phyloP scores from a whole-genome alignment of 129 eudicot species.

The Solidago caesia region DNA sequence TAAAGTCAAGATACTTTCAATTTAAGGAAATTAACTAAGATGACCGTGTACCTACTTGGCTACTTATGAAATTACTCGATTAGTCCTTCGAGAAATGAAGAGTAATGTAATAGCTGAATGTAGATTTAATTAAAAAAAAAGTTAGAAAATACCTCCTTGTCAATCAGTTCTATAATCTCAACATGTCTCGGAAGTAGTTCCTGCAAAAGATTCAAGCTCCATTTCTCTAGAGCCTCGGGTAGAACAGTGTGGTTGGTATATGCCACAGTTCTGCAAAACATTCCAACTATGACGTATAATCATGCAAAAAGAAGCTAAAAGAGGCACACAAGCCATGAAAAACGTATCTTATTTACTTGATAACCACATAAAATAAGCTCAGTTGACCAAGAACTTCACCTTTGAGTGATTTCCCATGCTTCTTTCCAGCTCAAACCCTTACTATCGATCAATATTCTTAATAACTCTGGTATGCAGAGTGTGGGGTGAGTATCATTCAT shows the following conservation, averaged over 20 bases:
- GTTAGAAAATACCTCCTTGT: conserved; percentile 48
- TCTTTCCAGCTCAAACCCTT: conserved; percentile 83
- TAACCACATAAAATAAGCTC: not conserved
- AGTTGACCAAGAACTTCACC: conserved; percentile 29
- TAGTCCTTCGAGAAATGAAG: not conserved
- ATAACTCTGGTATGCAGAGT: conserved; percentile 78
- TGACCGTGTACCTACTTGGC: no score
- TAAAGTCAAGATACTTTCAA: not conserved
- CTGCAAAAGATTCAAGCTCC: conserved; percentile 70
- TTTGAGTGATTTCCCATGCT: conserved; percentile 84
- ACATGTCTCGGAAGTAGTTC: conserved; percentile 88
- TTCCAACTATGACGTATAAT: conserved; percentile 8
- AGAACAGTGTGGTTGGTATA: conserved; percentile 92
- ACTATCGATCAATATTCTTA: conserved; percentile 66
- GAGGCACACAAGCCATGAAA: not conserved
- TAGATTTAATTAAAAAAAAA: not conserved
- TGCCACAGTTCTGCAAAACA: conserved; percentile 67
- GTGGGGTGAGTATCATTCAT: conserved; percentile 98
- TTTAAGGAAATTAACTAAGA: not conserved
- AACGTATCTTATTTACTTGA: not conserved
- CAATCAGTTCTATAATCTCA: conserved; percentile 71
- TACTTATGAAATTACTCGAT: not conserved
- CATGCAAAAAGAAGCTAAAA: not conserved
- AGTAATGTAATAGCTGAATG: conserved; percentile 2
- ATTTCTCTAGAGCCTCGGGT: conserved; percentile 92